Percentiles rank a stretch among this genome's conserved stretches.
These are phyloP conservation scores for Cystofilobasidium capitatum DNA, from an alignment of 768 basidiomycete species.

Conservation along the genomic window DNA sequence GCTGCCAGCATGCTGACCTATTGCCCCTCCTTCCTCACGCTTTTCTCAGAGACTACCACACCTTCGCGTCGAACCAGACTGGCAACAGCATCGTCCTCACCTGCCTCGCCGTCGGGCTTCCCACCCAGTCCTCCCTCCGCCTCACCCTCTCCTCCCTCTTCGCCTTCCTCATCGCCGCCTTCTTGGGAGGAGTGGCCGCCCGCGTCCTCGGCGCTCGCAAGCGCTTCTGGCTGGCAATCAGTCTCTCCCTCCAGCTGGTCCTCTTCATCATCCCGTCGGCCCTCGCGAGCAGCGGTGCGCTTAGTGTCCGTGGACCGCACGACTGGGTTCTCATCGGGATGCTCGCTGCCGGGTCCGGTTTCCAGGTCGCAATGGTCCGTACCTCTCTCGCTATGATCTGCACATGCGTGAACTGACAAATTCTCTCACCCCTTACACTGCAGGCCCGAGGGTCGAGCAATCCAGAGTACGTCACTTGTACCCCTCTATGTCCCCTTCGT, in stretches of 20 bases:
- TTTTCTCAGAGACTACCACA: neutral
- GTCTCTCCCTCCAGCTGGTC: neutral
- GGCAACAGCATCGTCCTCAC: neutral
- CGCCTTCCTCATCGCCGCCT: slow-evolving; percentile 11
- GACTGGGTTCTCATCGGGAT: slow-evolving; percentile 6
- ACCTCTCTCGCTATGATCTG: neutral
- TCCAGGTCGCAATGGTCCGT: slow-evolving; percentile 20
- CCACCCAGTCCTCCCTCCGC: neutral
- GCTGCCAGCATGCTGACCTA: too few relatives aligned
- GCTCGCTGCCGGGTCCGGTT: slow-evolving; percentile 6
- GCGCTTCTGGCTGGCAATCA: neutral
- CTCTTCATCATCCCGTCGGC: neutral
- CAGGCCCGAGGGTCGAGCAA: neutral
- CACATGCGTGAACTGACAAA: neutral
- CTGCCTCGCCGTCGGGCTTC: neutral
- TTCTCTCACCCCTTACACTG: neutral
- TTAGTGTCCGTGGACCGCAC: neutral
- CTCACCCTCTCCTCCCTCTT: slow-evolving; percentile 14
- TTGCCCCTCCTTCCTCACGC: too few relatives aligned
- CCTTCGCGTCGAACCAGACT: neutral
- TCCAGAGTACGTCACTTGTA: neutral
- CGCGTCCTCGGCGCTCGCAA: neutral
- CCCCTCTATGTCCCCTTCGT: neutral
- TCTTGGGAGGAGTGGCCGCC: neutral
- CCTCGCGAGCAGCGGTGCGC: neutral